These are phyloP conservation scores for Ceratocystis huliohia DNA, from an alignment of 2,329 filamentous ascomycete genomes.

Conservation along the genomic window DNA sequence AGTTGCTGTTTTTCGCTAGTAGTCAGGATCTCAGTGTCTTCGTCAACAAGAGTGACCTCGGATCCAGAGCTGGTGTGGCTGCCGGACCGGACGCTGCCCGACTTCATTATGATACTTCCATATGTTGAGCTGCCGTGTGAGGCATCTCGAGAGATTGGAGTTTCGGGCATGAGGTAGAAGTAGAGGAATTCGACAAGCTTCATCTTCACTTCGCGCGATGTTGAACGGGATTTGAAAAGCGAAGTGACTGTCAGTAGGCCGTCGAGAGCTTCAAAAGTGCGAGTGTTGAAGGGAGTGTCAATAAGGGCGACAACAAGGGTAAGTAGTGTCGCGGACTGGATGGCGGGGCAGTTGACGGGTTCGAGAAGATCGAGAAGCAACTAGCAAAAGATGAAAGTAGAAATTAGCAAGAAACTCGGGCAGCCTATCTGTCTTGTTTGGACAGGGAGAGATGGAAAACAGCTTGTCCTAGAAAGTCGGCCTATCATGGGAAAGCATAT, in stretches of 20 bases:
- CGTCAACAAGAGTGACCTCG: conserved; percentile 25
- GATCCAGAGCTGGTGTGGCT: conserved; percentile 26
- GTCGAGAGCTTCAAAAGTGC: conserved; percentile 83
- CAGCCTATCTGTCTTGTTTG: too few species aligned
- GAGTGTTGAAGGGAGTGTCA: conserved; percentile 74
- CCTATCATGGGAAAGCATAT: too few species aligned
- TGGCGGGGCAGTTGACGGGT: conserved; percentile 77
- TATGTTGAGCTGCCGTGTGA: not conserved
- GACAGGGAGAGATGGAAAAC: too few species aligned
- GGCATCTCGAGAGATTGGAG: conserved; percentile 43
- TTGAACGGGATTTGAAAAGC: conserved; percentile 79
- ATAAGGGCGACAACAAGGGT: conserved; percentile 82
- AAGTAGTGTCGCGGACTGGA: conserved; percentile 80
- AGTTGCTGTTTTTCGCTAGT: conserved; percentile 74
- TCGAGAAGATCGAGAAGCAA: conserved; percentile 90
- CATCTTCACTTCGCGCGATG: conserved; percentile 78
- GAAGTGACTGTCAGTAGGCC: conserved; percentile 84
- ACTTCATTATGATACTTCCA: conserved; percentile 20
- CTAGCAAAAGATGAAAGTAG: conserved; percentile 29
- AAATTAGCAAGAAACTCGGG: not conserved
- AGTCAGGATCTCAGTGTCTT: conserved; percentile 41
- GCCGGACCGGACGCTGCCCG: conserved; percentile 44
- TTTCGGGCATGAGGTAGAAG: conserved; percentile 96
- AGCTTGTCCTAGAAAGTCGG: too few species aligned
- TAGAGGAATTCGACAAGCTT: conserved; percentile 96